These are phyloP conservation scores for Suhomyces bolitotheri DNA, from an alignment of 1,139 yeast genomes.

Conservation along the genomic window DNA sequence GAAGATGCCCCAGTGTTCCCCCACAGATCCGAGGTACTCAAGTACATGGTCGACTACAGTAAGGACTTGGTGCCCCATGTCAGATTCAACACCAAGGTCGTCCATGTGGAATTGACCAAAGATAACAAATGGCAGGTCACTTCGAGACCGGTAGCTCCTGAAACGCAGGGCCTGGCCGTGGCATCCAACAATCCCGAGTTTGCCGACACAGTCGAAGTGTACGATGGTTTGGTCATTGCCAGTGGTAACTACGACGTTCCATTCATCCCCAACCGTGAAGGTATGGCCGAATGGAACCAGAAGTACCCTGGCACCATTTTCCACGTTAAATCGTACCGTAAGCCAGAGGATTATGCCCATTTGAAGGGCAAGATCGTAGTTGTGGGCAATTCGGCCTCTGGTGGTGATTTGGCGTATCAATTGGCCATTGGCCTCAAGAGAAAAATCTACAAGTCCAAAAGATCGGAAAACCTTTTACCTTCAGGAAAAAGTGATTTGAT, in stretches of 20 bases:
- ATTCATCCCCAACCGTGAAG: constrained; percentile 52
- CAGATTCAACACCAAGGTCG: constrained; percentile 32
- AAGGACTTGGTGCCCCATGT: constrained; percentile 35
- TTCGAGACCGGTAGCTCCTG: constrained; percentile 25
- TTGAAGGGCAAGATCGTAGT: constrained; percentile 47
- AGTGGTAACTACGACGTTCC: constrained; percentile 62
- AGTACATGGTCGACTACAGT: constrained; percentile 46
- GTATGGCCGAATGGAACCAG: constrained; percentile 50
- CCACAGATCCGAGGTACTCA: constrained; percentile 46
- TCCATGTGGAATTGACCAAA: constrained; percentile 29
- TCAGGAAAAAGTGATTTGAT: constrained; percentile 42
- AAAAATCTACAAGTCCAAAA: constrained; percentile 46
- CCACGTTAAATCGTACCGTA: constrained; percentile 63
- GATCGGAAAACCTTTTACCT: constrained; percentile 40
- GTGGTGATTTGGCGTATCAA: constrained; percentile 59
- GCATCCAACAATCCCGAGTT: constrained; percentile 7
- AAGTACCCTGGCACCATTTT: constrained; percentile 47
- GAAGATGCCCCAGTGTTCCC: constrained; percentile 50
- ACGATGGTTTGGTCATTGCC: constrained; percentile 58
- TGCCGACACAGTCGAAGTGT: constrained; percentile 17
- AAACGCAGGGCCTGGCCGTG: constrained; percentile 22
- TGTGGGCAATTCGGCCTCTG: constrained; percentile 65
- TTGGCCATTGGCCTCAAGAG: constrained; percentile 38
- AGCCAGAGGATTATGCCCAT: constrained; percentile 43
- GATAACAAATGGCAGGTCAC: constrained; percentile 46